Evolutionary conservation across 2,329 filamentous ascomycete genomes (phyloP).

Genomic region (Ascochyta lentis): DNA sequence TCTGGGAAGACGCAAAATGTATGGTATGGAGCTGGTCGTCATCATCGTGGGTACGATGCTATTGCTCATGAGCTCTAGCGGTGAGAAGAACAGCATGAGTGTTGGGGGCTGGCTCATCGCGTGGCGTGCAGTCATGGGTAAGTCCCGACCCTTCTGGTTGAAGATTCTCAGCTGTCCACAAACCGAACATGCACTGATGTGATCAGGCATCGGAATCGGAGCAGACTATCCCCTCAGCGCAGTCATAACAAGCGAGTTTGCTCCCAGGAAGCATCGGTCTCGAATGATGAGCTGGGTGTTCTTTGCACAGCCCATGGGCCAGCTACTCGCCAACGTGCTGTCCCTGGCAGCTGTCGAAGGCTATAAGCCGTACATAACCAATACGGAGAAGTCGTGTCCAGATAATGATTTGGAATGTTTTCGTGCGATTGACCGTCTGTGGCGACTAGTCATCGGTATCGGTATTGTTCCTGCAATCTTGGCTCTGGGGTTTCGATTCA

Average conservation of each 20-base stretch:
- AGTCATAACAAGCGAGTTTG: slow-evolving; percentile 50
- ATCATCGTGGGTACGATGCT: slow-evolving; percentile 51
- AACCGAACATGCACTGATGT: neutral
- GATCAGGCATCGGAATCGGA: slow-evolving; percentile 43
- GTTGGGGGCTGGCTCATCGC: slow-evolving; percentile 50
- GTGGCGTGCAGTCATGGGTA: slow-evolving; percentile 51
- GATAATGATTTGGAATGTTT: slow-evolving; percentile 31
- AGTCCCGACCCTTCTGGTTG: neutral
- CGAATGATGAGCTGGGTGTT: slow-evolving; percentile 53
- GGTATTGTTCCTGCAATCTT: slow-evolving; percentile 39
- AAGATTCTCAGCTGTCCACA: too few species aligned
- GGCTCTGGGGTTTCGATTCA: slow-evolving; percentile 49
- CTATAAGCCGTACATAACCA: slow-evolving; percentile 35
- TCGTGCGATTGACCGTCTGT: slow-evolving; percentile 48
- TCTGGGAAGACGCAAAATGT: slow-evolving; percentile 49
- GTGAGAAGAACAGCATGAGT: slow-evolving; percentile 45
- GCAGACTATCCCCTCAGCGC: slow-evolving; percentile 50
- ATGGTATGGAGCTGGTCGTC: slow-evolving; percentile 51
- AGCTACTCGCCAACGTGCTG: slow-evolving; percentile 42
- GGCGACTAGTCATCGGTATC: slow-evolving; percentile 51
- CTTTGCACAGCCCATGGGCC: slow-evolving; percentile 52
- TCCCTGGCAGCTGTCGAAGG: slow-evolving; percentile 38
- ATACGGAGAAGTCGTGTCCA: slow-evolving; percentile 19
- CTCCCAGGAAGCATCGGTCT: slow-evolving; percentile 45
- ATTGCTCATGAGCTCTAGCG: slow-evolving; percentile 48